These are phyloP conservation scores for Hyaloscypha hepaticicola DNA, from an alignment of 495 filamentous ascomycete genomes.

Conservation along the genomic window DNA sequence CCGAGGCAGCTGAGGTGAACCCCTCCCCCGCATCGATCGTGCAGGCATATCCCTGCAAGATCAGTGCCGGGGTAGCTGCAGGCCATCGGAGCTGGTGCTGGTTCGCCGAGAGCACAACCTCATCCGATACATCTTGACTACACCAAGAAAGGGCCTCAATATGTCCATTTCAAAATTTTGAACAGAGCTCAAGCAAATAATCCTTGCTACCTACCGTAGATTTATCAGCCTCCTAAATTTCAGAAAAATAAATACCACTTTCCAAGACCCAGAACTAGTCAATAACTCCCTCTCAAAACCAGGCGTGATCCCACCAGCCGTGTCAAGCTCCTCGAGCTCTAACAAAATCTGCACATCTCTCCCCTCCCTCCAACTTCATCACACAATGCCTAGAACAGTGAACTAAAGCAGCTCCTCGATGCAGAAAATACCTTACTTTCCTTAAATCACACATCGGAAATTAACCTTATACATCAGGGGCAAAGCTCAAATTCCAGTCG, in stretches of 20 bases:
- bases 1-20: neutral
- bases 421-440: too few relatives aligned
- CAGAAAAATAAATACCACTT: neutral
- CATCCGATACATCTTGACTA: too few relatives aligned
- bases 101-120: too few relatives aligned
- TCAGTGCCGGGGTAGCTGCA: neutral
- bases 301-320: neutral
- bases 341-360: neutral
- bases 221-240: neutral
- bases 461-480: too few relatives aligned
- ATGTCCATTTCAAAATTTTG: neutral
- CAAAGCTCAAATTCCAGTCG: neutral
- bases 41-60: neutral
- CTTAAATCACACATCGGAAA: too few relatives aligned
- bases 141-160: too few relatives aligned
- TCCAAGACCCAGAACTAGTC: neutral
- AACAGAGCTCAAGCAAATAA: neutral
- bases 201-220: neutral
- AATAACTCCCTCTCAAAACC: neutral
- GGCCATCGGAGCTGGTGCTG: neutral
- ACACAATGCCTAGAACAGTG: too few relatives aligned
- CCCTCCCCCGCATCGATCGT: neutral
- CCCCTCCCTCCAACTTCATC: too few relatives aligned
- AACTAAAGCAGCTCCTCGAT: too few relatives aligned
- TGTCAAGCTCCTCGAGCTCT: neutral